Evolutionary conservation across 345 rosid genomes (phyloP).

Genomic region (Rhodamnia rubescens): DNA sequence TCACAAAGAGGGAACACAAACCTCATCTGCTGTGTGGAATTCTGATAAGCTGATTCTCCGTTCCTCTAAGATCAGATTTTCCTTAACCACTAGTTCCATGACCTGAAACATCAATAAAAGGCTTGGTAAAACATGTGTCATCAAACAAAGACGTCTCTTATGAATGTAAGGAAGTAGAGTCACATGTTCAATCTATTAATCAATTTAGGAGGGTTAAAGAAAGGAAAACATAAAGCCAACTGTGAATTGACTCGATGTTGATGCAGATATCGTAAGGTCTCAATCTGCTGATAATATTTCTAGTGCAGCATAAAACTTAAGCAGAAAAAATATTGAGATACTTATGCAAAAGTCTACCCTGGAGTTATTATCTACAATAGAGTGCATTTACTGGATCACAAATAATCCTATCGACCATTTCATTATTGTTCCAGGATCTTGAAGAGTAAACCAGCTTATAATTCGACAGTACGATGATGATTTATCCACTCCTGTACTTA

Average conservation of each 20-base stretch:
- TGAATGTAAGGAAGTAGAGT: background rate
- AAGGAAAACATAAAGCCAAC: background rate
- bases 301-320: background rate
- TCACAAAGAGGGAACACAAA: constrained; percentile 3
- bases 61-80: constrained; percentile 52
- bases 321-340: background rate
- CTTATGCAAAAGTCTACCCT: background rate
- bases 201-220: background rate
- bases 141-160: background rate
- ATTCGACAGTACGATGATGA: background rate
- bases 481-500: background rate
- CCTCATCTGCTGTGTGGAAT: constrained; percentile 91
- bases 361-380: background rate
- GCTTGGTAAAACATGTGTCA: background rate
- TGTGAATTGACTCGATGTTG: background rate
- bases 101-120: constrained; percentile 29
- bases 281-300: background rate
- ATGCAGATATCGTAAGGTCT: background rate
- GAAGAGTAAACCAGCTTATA: background rate
- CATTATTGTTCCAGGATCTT: background rate
- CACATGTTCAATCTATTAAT: background rate
- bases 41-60: constrained; percentile 71
- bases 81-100: constrained; percentile 71
- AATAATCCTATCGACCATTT: background rate
- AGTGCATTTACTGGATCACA: background rate